These are phyloP conservation scores for Aureobasidium melanogenum DNA, from an alignment of 2,329 filamentous ascomycete species.

Conservation along the genomic window DNA sequence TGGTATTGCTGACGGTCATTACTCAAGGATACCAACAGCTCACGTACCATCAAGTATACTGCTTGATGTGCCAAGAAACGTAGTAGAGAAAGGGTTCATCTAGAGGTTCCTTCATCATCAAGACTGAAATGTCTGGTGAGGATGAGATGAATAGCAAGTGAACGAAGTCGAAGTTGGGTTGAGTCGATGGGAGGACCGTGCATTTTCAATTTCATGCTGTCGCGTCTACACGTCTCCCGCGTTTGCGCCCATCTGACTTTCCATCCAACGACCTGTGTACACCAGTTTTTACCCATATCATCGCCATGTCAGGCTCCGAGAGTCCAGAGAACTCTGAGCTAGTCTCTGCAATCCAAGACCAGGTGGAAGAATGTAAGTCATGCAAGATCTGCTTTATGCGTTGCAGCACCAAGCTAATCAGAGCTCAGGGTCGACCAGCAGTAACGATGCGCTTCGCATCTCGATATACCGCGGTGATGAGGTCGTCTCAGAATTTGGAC, in stretches of 20 bases:
- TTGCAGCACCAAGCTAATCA: not conserved
- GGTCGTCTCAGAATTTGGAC: constrained; percentile 62
- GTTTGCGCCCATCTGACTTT: not conserved
- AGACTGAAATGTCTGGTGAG: not conserved
- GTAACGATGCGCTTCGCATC: constrained; percentile 55
- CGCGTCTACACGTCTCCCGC: not conserved
- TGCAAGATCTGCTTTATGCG: not conserved
- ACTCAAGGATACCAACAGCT: not conserved
- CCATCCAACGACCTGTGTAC: not conserved
- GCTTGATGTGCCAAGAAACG: not conserved
- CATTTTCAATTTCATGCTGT: not conserved
- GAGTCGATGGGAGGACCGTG: not conserved
- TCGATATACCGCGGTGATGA: constrained; percentile 47
- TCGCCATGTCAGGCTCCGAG: constrained; percentile 8
- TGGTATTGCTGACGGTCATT: not conserved
- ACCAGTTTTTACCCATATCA: not conserved
- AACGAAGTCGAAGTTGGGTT: not conserved
- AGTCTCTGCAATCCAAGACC: constrained; percentile 6
- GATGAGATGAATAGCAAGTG: not conserved
- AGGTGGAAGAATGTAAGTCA: constrained; percentile 15
- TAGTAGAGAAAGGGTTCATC: too few relatives aligned
- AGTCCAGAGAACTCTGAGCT: constrained; percentile 10
- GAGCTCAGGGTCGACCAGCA: constrained; percentile 44
- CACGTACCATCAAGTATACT: not conserved
- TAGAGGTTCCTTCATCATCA: too few relatives aligned